Evolutionary conservation across 2,329 filamentous ascomycete species (phyloP).

Genomic region (Ceratocystiopsis sp.): DNA sequence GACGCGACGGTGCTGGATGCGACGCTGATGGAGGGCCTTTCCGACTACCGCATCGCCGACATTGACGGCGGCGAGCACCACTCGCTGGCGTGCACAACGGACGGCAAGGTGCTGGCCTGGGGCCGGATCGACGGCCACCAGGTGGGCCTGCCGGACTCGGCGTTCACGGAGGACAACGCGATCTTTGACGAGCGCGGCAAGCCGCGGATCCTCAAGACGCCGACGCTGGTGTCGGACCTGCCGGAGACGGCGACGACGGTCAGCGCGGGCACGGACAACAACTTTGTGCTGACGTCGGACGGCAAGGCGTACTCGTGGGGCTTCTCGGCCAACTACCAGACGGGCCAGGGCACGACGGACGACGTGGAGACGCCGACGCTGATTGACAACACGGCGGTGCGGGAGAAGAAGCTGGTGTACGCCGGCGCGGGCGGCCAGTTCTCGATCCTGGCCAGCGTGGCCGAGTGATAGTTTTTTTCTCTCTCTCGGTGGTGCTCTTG

Average conservation of each 20-base stretch:
- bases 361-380: constrained; percentile 62
- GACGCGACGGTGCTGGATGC: constrained; percentile 59
- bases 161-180: constrained; percentile 39
- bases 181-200: constrained; percentile 46
- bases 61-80: constrained; percentile 60
- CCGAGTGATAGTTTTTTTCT: constrained; percentile 9
- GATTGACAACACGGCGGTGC: constrained; percentile 72
- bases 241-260: constrained; percentile 37
- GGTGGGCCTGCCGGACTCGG: constrained; percentile 37
- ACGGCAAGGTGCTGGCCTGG: constrained; percentile 43
- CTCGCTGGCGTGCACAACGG: constrained; percentile 43
- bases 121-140: constrained; percentile 39
- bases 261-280: constrained; percentile 54
- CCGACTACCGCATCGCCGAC: constrained; percentile 43
- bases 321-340: constrained; percentile 67
- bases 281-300: constrained; percentile 49
- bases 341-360: constrained; percentile 59
- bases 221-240: constrained; percentile 40
- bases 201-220: constrained; percentile 55
- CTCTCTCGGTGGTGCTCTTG: too few species aligned
- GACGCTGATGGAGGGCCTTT: constrained; percentile 46
- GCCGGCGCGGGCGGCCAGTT: constrained; percentile 85
- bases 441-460: constrained; percentile 39
- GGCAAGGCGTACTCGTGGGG: constrained; percentile 67
- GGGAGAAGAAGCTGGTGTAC: constrained; percentile 55